phyloP scores from a whole-genome alignment of 2,329 filamentous ascomycete species.

The Fusarium zealandicum region DNA sequence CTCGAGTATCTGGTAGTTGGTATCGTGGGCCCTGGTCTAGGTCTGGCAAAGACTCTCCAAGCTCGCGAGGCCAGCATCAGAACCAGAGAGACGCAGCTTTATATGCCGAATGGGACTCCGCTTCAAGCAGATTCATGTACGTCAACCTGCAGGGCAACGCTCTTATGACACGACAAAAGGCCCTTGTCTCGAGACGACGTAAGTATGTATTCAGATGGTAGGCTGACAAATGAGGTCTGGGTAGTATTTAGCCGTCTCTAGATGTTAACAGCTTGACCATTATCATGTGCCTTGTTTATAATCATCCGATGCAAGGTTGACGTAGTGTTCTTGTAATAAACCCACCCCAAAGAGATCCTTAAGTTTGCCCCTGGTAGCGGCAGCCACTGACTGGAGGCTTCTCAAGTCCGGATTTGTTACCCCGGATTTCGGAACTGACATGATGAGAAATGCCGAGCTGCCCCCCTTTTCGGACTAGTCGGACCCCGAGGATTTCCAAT shows the following conservation, averaged over 20 bases:
- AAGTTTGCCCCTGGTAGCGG: too few species aligned
- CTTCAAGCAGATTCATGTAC: too few species aligned
- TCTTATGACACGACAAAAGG: background rate
- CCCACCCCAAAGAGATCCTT: too few species aligned
- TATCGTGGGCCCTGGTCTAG: background rate
- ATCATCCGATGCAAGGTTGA: constrained; percentile 7
- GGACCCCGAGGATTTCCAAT: constrained; percentile 5
- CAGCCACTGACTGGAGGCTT: background rate
- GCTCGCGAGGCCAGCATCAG: constrained; percentile 24
- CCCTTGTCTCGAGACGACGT: background rate
- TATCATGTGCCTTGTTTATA: background rate
- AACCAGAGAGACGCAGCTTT: background rate
- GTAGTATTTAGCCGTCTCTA: too few species aligned
- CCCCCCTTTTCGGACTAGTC: constrained; percentile 19
- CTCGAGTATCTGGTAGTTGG: constrained; percentile 11
- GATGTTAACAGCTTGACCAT: too few species aligned
- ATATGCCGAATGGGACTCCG: background rate
- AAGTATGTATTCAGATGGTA: background rate
- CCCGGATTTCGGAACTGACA: constrained; percentile 36
- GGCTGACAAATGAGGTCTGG: background rate
- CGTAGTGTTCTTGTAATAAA: background rate
- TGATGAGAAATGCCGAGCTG: constrained; percentile 11
- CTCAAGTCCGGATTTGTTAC: constrained; percentile 2
- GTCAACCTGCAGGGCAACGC: background rate
- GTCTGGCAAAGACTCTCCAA: constrained; percentile 24